Evolutionary conservation across 2,329 filamentous ascomycete species (phyloP), one percentile per base, ranked within the genome.

Genomic region (Calonectria pseudoturangicola): DNA sequence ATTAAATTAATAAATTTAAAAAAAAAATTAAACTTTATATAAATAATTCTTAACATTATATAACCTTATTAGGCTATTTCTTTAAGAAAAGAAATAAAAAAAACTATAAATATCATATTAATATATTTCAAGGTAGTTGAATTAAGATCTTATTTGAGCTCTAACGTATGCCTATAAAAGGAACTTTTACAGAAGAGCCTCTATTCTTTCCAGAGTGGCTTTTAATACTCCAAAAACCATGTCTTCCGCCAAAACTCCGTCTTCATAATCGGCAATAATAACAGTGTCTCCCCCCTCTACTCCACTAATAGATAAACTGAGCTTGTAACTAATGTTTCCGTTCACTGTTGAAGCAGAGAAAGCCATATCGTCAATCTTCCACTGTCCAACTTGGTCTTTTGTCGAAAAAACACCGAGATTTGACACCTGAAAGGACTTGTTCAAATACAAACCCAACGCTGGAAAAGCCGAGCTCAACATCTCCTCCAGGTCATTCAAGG

Each of bases 321-420:
- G 30, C 1, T 68, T 54, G 6, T 67, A 71, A 13, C 70, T 69
- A 15, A 74, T 65, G 2, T 62, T 75, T 0, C 70, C 74, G 30
- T 76, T 73, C 0, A 77, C 66, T 0, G 70, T 54, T 4, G 70
- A 48, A 16, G 74, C 70, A 4, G 75, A 77, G 39, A 77, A 77
- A 5, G 54, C 47, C 66, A 75, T 71, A 4, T 76, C 74, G 7
- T 75, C 73, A 10, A 77, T 72, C n/a, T 30, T 63, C 74, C 75
- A 77, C 12, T 27, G 54, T 3, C 64, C 39, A 6, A 4, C 30
- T 4, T 30, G 18, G 4, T 66, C 27, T 3, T 48, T 43, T 6
- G 36, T 21, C 9, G 51, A 30, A 41, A 76, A 74, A 0, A 33
- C 47, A 0, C 74, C 74, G 0, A 76, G 50, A 15, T 76, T 76